Percentiles rank a stretch among this genome's conserved stretches.
Evolutionary conservation across 495 filamentous ascomycete genomes (phyloP).

Genomic region (Aspergillus nidulans): DNA sequence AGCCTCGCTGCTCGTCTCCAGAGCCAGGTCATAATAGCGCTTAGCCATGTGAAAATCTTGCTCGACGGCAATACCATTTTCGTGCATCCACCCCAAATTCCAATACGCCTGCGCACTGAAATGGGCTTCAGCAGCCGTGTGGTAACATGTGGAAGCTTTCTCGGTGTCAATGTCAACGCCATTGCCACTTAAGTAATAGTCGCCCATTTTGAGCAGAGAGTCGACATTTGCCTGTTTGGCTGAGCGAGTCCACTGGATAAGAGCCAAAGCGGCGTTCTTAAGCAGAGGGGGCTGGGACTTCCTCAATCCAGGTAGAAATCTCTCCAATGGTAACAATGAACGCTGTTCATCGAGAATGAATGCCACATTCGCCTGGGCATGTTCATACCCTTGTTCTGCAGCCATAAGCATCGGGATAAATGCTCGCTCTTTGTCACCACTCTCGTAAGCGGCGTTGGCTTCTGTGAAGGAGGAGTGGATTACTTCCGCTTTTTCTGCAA

Average conservation of each 20-base stretch:
- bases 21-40: constrained; percentile 86
- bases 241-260: constrained; percentile 96
- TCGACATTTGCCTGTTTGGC: constrained; percentile 92
- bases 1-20: constrained; percentile 86
- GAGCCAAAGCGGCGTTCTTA: constrained; percentile 68
- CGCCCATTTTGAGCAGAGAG: constrained; percentile 94
- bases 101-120: constrained; percentile 93
- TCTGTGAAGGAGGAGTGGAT: constrained; percentile 82
- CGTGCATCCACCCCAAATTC: constrained; percentile 99
- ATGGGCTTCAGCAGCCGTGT: constrained; percentile 81
- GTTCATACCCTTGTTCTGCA: constrained; percentile 94
- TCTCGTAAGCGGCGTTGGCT: constrained; percentile 78
- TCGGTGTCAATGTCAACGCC: constrained; percentile 68
- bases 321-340: constrained; percentile 52
- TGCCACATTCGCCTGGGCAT: constrained; percentile 89
- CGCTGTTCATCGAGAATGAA: constrained; percentile 82
- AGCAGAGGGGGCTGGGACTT: constrained; percentile 49
- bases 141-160: constrained; percentile 90
- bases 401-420: constrained; percentile 84
- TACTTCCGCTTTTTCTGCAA: constrained; percentile 82
- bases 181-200: constrained; percentile 84
- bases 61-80: constrained; percentile 87
- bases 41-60: constrained; percentile 99
- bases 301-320: constrained; percentile 37
- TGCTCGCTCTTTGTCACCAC: constrained; percentile 81